Conservation (phyloP, 2,329 filamentous ascomycete genomes). For the Epichloe uncinata region DNA sequence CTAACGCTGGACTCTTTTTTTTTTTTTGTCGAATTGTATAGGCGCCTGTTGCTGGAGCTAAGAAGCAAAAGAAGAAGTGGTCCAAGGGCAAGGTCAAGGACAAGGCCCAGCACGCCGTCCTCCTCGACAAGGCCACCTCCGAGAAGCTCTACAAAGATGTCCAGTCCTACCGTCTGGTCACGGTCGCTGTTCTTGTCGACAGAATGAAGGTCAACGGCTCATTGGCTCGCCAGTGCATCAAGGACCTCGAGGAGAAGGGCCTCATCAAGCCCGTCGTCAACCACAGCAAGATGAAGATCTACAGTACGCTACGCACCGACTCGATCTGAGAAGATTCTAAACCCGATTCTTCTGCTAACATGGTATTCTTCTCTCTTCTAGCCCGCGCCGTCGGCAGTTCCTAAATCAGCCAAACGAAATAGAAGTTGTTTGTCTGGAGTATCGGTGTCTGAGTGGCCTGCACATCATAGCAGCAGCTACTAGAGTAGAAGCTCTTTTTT, state of each 20-base stretch:
- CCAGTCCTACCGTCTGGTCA: conserved; percentile 98
- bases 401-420: conserved; percentile 22
- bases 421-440: conserved; percentile 22
- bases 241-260: conserved; percentile 94
- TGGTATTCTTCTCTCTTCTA: conserved; percentile 19
- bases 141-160: conserved; percentile 99
- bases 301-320: conserved; percentile 48
- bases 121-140: conserved; percentile 93
- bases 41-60: conserved; percentile 33
- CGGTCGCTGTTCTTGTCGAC: conserved; percentile 96
- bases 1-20: conserved; percentile 2
- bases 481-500: conserved; percentile 19
- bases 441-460: conserved; percentile 26
- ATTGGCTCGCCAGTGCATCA: conserved; percentile 76
- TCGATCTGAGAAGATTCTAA: not conserved
- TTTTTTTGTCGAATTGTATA: conserved; percentile 8
- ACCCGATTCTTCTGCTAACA: not conserved
- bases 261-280: conserved; percentile 95
- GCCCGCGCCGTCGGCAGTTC: conserved; percentile 48
- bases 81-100: conserved; percentile 78
- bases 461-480: conserved; percentile 20
- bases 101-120: conserved; percentile 98
- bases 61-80: conserved; percentile 42
- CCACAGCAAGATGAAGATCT: conserved; percentile 97
- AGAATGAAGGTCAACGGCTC: conserved; percentile 99